Evolutionary conservation across 179 eudicot genomes (phyloP), one percentile per base, ranked within the genome.

Genomic region (Heliamphora ciliata): DNA sequence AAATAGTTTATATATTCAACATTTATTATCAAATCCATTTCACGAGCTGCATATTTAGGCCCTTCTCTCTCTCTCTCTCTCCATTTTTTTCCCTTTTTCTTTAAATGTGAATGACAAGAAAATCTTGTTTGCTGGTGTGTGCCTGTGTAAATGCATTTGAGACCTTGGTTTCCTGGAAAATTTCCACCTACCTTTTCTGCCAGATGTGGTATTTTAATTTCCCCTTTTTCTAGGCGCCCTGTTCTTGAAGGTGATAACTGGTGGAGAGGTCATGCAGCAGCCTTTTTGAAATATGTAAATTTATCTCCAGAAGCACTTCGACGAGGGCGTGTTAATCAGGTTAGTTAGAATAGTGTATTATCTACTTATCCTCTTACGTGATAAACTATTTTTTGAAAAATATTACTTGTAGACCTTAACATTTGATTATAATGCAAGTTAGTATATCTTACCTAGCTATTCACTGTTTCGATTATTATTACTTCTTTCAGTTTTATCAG

Each of bases 181-280:
- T 58, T 83, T 24, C 70, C 50, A 51, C 17, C 48, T 78, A 64
- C 40, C 54, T 79, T 31, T 80, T 74, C 58, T 73, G 59, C 46
- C 44, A 59, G 14, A 8, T 65, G 54, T 84, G 78, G 40, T 21
- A 61, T 68, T 82, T 51, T 71, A 8, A 64, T 21, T 75, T 78
- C 21, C 76, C 54, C 24, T 82, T 86, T 77, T 66, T 82, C 79
- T 86, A 89, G 94, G 91, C 89, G 88, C 50, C 95, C 97, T 66
- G 85, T 84, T 55, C 95, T 91, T 83, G 82, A 88, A 81, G 97
- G 95, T 79, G 97, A 93, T 85, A 93, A 93, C 81, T 93, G 95
- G 93, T 93, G 93, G 93, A 85, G 95, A 82, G 97, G 97, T 85
- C 97, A 93, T 89, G 97, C 95, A 13, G 89, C 91, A 65, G 97